phyloP scores from a whole-genome alignment of 768 basidiomycete species.

The Grammothele lineata region DNA sequence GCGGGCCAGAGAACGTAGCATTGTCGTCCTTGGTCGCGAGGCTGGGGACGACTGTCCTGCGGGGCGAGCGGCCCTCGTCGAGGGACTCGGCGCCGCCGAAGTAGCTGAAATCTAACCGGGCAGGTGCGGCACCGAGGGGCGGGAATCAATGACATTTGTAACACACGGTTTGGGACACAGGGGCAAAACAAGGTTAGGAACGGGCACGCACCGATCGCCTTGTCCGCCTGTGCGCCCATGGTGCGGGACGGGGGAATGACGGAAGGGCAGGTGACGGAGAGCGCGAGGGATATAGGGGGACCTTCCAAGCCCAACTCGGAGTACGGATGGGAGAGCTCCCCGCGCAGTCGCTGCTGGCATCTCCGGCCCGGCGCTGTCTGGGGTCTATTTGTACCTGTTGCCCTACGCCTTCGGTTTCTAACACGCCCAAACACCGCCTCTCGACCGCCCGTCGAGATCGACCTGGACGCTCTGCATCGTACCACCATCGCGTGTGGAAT shows the following conservation, averaged over 20 bases:
- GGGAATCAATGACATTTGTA: background rate
- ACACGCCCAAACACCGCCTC: no score
- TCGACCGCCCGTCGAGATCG: no score
- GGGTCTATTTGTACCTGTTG: no score
- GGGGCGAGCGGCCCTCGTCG: conserved; percentile 41
- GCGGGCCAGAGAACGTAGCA: conserved; percentile 43
- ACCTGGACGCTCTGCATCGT: no score
- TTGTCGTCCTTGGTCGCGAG: conserved; percentile 45
- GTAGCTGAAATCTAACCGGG: conserved; percentile 61
- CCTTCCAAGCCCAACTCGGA: no score
- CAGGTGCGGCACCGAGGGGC: background rate
- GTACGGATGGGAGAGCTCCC: no score
- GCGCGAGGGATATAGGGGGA: background rate
- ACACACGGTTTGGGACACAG: background rate
- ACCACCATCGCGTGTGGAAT: no score
- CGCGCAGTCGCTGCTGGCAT: no score
- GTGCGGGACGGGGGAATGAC: background rate
- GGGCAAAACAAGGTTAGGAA: background rate
- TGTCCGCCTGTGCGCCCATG: background rate
- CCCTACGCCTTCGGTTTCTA: no score
- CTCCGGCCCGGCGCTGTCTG: no score
- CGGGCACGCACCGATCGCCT: background rate
- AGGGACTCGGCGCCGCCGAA: conserved; percentile 83
- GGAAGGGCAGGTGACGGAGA: background rate
- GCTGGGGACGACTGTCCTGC: conserved; percentile 38